These are phyloP conservation scores for Russula compacta DNA, from an alignment of 768 basidiomycete species.

Conservation along the genomic window DNA sequence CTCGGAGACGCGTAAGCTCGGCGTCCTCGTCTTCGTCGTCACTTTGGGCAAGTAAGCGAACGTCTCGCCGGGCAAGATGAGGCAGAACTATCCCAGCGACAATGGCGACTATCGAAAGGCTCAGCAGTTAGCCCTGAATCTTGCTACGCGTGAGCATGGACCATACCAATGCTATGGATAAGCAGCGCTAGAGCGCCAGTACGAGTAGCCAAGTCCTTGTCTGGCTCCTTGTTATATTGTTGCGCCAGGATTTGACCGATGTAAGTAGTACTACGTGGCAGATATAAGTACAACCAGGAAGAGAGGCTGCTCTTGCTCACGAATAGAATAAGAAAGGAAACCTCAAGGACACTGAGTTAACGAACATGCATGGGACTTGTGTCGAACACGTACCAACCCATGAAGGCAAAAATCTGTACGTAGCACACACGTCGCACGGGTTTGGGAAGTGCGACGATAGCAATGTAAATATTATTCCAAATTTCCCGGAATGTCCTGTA, in stretches of 20 bases:
- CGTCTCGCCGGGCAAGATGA: constrained; percentile 71
- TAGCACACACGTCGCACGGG: constrained; percentile 85
- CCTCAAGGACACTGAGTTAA: constrained; percentile 33
- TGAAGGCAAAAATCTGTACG: constrained; percentile 92
- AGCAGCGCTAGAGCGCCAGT: constrained; percentile 85
- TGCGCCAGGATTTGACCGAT: constrained; percentile 90
- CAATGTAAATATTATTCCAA: constrained; percentile 66
- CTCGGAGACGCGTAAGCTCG: constrained; percentile 60
- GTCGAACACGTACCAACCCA: constrained; percentile 67
- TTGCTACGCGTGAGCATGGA: constrained; percentile 20
- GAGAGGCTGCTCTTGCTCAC: constrained; percentile 32
- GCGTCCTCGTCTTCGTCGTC: constrained; percentile 66
- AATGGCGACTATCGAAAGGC: constrained; percentile 60
- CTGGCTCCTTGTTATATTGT: constrained; percentile 63
- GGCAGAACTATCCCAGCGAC: constrained; percentile 75
- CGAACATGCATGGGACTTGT: background rate
- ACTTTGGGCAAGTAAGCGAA: constrained; percentile 62
- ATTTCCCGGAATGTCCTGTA: constrained; percentile 58
- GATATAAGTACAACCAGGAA: constrained; percentile 2
- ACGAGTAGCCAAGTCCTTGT: constrained; percentile 74
- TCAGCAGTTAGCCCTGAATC: constrained; percentile 10
- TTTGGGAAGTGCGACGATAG: constrained; percentile 67
- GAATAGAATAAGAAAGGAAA: constrained; percentile 94
- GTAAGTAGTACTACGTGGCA: constrained; percentile 66
- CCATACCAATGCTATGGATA: constrained; percentile 77